These are phyloP conservation scores for Diaporthe caulivora DNA, from an alignment of 2,329 filamentous ascomycete species.

Conservation along the genomic window DNA sequence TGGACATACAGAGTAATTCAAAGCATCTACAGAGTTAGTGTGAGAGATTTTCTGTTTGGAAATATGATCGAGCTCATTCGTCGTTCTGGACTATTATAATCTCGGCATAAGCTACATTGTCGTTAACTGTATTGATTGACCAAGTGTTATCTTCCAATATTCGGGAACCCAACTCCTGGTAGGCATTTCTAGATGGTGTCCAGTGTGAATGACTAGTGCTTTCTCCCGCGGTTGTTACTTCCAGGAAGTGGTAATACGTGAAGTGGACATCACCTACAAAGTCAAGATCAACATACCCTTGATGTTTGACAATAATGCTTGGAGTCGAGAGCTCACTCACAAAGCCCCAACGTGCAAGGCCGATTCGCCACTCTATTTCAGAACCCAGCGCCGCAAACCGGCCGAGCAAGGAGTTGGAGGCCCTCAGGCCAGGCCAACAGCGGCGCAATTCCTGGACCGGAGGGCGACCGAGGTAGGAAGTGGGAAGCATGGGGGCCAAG, in stretches of 20 bases:
- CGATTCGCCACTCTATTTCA: neutral
- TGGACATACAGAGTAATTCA: no score
- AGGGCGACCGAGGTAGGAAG: neutral
- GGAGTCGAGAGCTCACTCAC: no score
- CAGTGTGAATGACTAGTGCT: neutral
- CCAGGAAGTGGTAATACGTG: neutral
- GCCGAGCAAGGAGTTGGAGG: neutral
- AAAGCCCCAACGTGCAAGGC: no score
- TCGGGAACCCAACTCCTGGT: no score
- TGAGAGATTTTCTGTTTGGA: no score
- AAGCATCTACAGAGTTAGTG: no score
- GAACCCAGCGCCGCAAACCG: neutral
- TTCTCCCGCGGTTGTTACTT: neutral
- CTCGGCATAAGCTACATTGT: no score
- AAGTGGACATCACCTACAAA: neutral
- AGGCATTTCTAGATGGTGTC: neutral
- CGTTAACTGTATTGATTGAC: no score
- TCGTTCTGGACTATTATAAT: no score
- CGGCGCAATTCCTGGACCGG: neutral
- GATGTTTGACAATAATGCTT: neutral
- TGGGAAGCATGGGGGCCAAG: neutral
- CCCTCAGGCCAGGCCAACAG: slow-evolving; percentile 14
- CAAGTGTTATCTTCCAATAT: no score
- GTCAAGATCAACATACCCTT: no score
- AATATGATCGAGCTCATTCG: no score